phyloP scores from a whole-genome alignment of 306 rosid genomes.

The Vicia sativa region DNA sequence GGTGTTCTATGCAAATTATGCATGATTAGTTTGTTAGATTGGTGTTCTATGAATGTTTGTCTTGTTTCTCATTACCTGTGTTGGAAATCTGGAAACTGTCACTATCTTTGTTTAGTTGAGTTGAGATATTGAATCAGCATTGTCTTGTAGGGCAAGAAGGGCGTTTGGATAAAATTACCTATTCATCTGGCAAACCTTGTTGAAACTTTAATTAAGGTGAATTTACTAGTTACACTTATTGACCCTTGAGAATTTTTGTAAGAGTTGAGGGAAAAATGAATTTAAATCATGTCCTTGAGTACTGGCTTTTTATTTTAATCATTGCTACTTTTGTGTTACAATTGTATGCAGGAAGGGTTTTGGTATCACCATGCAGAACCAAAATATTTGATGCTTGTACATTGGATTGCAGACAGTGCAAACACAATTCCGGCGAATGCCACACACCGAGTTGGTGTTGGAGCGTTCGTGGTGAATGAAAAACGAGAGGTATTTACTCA shows the following conservation, averaged over 20 bases:
- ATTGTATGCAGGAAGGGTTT: conserved; percentile 69
- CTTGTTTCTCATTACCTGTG: background rate
- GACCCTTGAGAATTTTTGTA: conserved; percentile 8
- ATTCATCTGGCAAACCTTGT: conserved; percentile 70
- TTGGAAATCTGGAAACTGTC: conserved; percentile 6
- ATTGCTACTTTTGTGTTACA: conserved; percentile 9
- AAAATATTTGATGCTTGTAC: conserved; percentile 74
- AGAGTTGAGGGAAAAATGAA: conserved; percentile 4
- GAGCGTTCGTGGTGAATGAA: conserved; percentile 68
- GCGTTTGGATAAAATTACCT: conserved; percentile 80
- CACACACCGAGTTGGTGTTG: conserved; percentile 74
- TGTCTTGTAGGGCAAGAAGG: conserved; percentile 71
- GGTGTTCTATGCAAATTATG: no score
- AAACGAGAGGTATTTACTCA: conserved; percentile 64
- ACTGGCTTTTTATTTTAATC: conserved; percentile 6
- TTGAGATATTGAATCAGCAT: conserved; percentile 35
- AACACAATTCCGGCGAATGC: conserved; percentile 82
- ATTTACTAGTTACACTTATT: background rate
- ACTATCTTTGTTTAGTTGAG: conserved; percentile 27
- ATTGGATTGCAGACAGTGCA: conserved; percentile 69
- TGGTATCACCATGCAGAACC: conserved; percentile 95
- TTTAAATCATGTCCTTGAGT: conserved; percentile 2
- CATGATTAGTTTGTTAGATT: background rate
- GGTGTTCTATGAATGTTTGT: background rate
- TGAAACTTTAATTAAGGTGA: conserved; percentile 70